Base-by-base conservation (phyloP, 2,329 filamentous ascomycete genomes). In the Trichoderma hamatum region DNA sequence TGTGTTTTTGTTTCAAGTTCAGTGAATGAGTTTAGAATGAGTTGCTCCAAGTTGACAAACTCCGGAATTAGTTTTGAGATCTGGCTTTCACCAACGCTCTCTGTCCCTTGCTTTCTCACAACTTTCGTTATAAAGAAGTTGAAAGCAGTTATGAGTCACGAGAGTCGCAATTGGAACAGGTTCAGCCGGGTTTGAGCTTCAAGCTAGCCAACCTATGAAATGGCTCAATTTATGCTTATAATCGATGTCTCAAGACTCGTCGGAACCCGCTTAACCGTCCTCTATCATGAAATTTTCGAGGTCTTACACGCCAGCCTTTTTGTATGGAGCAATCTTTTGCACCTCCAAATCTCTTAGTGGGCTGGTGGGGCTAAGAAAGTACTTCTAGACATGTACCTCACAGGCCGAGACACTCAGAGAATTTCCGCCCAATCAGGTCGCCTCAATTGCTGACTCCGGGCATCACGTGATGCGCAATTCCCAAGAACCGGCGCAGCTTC, bases 381-480 rank as follows among this genome's bases (percentile, higher is more conserved):
- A 34, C 43, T 62, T 51, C 49, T 30, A 13, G 19, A 46, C 16
- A 46, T 56, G n/a, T 58, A 6, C 52, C 52, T 46, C 49, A 24
- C 30, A 34, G 32, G n/a, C 26, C 32, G 59, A 30, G 58, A 55
- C 54, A 26, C 21, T 30, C 56, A 24, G 30, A 26, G 30, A 32
- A 2, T 32, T 19, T 32, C 5, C 1, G 58, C 21, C 79, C 79
- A 81, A 81, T 81, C 68, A 73, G 10, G 65, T 36, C 14, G 24
- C 46, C 58, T 68, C 74, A 80, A 80, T 80, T 81, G 78, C 72
- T 74, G 73, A 76, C 73, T 74, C 28, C 3, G 1, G 2, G 1
- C 58, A 69, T 80, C 79, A 81, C 79, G 79, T 81, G 79, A 73
- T 69, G 13, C 11, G 21, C 68, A 70, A 62, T 70, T 49, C 56